Conservation (phyloP, 2,329 filamentous ascomycete genomes). For the Alternaria sp. region DNA sequence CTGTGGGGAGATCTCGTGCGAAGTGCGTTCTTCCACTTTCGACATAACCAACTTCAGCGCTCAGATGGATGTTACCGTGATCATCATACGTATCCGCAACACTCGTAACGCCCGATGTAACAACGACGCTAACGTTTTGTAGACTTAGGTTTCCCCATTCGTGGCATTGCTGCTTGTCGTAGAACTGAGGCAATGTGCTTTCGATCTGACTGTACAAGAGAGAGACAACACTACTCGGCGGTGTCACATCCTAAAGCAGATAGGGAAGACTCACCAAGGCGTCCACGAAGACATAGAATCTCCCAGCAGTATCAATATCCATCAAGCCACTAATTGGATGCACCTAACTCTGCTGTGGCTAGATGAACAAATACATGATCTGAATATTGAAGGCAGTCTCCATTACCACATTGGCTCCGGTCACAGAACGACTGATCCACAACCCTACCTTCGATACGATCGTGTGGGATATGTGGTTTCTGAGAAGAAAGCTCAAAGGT, state of each 20-base stretch:
- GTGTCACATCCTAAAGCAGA: slow-evolving; percentile 40
- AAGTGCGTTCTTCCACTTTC: slow-evolving; percentile 45
- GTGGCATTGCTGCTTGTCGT: slow-evolving; percentile 59
- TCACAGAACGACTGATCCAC: no score
- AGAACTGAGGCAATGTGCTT: slow-evolving; percentile 58
- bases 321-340: no score
- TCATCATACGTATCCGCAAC: no score
- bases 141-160: slow-evolving; percentile 56
- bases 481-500: slow-evolving; percentile 55
- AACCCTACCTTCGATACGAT: slow-evolving; percentile 16
- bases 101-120: no score
- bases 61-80: no score
- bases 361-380: no score
- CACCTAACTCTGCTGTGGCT: no score
- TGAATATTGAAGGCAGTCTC: no score
- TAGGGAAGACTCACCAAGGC: no score
- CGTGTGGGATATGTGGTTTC: slow-evolving; percentile 38
- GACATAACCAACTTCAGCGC: slow-evolving; percentile 21
- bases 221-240: slow-evolving; percentile 61
- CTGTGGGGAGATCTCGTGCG: slow-evolving; percentile 68
- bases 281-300: no score
- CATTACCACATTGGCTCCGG: no score
- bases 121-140: slow-evolving; percentile 57
- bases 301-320: no score
- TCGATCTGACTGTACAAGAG: slow-evolving; percentile 64